Evolutionary conservation across 2,329 filamentous ascomycete genomes (phyloP).

Genomic region (Acrocalymma vagum): DNA sequence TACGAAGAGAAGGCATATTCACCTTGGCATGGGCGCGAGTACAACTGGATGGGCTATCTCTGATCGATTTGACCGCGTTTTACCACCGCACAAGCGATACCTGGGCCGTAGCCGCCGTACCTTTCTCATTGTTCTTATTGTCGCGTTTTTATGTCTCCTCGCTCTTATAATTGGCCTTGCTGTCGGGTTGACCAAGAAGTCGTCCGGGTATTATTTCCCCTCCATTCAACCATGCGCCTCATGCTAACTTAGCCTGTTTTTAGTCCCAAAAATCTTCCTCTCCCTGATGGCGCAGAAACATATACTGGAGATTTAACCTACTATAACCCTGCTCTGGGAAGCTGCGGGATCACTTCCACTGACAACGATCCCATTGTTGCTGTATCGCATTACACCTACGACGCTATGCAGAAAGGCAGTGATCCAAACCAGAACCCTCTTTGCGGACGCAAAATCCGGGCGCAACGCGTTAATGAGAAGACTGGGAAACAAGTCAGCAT

Average conservation of each 20-base stretch:
- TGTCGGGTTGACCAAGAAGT: conserved; percentile 45
- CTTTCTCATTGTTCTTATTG: conserved; percentile 46
- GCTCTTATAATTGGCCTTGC: conserved; percentile 53
- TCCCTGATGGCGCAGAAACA: conserved; percentile 60
- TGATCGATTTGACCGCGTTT: conserved; percentile 42
- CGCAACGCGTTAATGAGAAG: conserved; percentile 58
- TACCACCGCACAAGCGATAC: conserved; percentile 50
- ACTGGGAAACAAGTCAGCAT: conserved; percentile 58
- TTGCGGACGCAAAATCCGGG: conserved; percentile 73
- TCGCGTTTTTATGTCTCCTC: conserved; percentile 43
- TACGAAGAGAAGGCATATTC: conserved; percentile 10
- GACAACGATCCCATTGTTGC: conserved; percentile 69
- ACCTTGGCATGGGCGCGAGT: conserved; percentile 19
- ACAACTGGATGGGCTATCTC: conserved; percentile 32
- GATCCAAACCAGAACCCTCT: conserved; percentile 70
- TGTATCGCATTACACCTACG: conserved; percentile 73
- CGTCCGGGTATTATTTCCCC: conserved; percentile 5
- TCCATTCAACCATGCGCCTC: neutral
- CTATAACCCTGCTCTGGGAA: conserved; percentile 72
- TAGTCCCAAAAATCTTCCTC: conserved; percentile 56
- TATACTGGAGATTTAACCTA: conserved; percentile 74
- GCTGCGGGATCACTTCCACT: conserved; percentile 69
- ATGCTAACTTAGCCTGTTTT: conserved; percentile 12
- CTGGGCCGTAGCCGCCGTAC: conserved; percentile 48
- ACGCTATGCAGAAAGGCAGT: conserved; percentile 61